Percentiles rank a stretch among this genome's conserved stretches.
Conservation (phyloP, 345 rosid genomes). For the Lumnitzera racemosa region DNA sequence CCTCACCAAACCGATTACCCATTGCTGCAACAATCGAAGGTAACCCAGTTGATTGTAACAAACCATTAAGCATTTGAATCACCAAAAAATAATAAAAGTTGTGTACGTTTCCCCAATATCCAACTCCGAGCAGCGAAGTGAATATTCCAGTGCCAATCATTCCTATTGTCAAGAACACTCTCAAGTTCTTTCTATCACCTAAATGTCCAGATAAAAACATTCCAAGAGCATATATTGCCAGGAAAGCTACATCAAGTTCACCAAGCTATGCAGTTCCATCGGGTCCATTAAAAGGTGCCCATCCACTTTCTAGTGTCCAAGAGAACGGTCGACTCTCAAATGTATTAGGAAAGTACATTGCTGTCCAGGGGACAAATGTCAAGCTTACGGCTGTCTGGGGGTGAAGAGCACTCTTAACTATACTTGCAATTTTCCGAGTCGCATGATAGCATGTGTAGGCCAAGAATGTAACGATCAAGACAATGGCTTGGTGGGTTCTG, state of each 20-base stretch:
- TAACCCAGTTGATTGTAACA: conserved; percentile 96
- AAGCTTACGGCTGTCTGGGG: conserved; percentile 42
- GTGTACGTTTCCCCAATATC: conserved; percentile 71
- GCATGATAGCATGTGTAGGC: conserved; percentile 86
- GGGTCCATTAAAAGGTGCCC: conserved; percentile 75
- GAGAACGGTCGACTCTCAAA: conserved; percentile 16
- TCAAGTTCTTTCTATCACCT: conserved; percentile 81
- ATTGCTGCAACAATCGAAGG: conserved; percentile 96
- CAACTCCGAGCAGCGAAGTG: conserved; percentile 73
- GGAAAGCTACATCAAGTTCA: conserved; percentile 83
- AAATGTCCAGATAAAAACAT: conserved; percentile 89
- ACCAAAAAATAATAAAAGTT: conserved; percentile 54
- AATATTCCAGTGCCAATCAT: conserved; percentile 86
- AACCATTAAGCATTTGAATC: conserved; percentile 68
- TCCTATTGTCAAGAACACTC: conserved; percentile 71
- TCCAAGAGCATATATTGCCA: conserved; percentile 65
- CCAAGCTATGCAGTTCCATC: conserved; percentile 38
- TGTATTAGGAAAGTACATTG: conserved; percentile 16
- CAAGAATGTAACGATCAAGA: conserved; percentile 72
- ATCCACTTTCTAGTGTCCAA: conserved; percentile 47
- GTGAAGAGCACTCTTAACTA: conserved; percentile 85
- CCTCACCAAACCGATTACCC: conserved; percentile 90
- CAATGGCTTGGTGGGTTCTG: conserved; percentile 61
- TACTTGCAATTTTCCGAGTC: conserved; percentile 80
- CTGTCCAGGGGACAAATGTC: conserved; percentile 26